Percentiles rank a stretch among this genome's conserved stretches.
These are phyloP conservation scores for Ricinus communis DNA, from an alignment of 345 rosid species.

Conservation along the genomic window DNA sequence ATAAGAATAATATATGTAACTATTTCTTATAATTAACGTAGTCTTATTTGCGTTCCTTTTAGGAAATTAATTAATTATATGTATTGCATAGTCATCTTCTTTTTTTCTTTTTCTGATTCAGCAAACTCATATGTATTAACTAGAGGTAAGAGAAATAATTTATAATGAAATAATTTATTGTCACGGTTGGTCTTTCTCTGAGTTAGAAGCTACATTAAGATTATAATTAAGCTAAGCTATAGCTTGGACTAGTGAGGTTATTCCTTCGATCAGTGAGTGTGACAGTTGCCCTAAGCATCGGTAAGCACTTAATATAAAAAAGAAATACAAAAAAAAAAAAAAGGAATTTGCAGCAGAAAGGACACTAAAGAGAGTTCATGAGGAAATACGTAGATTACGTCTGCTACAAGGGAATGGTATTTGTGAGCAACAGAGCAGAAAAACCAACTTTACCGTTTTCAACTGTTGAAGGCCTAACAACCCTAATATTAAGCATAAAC, in stretches of 20 bases:
- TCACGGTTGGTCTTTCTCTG: background rate
- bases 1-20: too few species aligned
- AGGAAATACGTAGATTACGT: constrained; percentile 24
- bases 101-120: too few species aligned
- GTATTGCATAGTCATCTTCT: too few species aligned
- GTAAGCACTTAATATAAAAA: constrained; percentile 16
- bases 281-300: constrained; percentile 29
- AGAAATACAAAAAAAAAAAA: constrained; percentile 6
- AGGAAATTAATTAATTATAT: too few species aligned
- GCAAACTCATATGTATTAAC: too few species aligned
- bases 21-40: too few species aligned
- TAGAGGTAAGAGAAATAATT: too few species aligned
- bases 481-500: constrained; percentile 26
- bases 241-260: constrained; percentile 21
- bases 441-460: constrained; percentile 27
- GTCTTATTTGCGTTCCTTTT: too few species aligned
- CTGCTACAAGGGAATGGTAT: constrained; percentile 41
- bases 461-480: too few species aligned
- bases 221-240: background rate
- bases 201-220: constrained; percentile 1
- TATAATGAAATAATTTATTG: background rate
- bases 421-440: constrained; percentile 20
- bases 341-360: constrained; percentile 11
- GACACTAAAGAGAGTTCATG: constrained; percentile 10
- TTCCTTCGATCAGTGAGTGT: constrained; percentile 20